Percentiles rank a stretch among this genome's conserved stretches.
Evolutionary conservation across 192 early-diverging fungal genomes (phyloP).

Genomic region (Phlyctochytrium bullatum): DNA sequence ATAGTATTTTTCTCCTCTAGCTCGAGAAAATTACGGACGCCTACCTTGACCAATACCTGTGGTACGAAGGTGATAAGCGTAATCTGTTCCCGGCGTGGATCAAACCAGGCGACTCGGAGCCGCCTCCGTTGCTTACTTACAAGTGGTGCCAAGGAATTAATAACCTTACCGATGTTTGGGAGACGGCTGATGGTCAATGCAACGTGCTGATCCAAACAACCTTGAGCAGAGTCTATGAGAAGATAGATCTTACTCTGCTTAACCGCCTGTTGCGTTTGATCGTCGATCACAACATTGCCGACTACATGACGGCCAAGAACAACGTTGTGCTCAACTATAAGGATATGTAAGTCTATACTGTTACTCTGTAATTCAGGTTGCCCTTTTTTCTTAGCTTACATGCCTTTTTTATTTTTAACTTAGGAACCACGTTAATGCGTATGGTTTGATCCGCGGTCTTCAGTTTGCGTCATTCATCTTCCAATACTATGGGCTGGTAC

Average conservation of each 20-base stretch:
- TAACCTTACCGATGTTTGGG: slow-evolving; percentile 96
- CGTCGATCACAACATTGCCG: slow-evolving; percentile 99
- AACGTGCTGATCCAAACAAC: slow-evolving; percentile 96
- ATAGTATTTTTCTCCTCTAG: slow-evolving; percentile 10
- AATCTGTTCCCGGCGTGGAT: slow-evolving; percentile 99
- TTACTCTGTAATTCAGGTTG: too few relatives aligned
- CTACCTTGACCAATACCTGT: slow-evolving; percentile 98
- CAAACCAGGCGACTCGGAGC: slow-evolving; percentile 96
- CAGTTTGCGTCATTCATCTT: slow-evolving; percentile 98
- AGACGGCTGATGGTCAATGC: slow-evolving; percentile 83
- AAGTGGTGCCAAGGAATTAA: slow-evolving; percentile 99
- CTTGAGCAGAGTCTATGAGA: slow-evolving; percentile 91
- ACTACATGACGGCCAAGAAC: slow-evolving; percentile 99
- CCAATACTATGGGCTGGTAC: slow-evolving; percentile 97
- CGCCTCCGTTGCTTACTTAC: slow-evolving; percentile 93
- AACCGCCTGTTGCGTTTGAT: slow-evolving; percentile 91
- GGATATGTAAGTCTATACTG: slow-evolving; percentile 70
- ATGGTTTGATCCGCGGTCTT: slow-evolving; percentile 94
- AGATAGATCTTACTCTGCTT: slow-evolving; percentile 95
- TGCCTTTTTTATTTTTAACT: not conserved
- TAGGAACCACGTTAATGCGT: slow-evolving; percentile 90
- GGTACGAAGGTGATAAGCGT: slow-evolving; percentile 98
- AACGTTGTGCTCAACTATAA: slow-evolving; percentile 97
- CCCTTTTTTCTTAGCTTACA: not conserved
- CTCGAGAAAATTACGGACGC: slow-evolving; percentile 99